phyloP scores from a whole-genome alignment of 1,139 yeast species.

The Hanseniaspora gamundiae region DNA sequence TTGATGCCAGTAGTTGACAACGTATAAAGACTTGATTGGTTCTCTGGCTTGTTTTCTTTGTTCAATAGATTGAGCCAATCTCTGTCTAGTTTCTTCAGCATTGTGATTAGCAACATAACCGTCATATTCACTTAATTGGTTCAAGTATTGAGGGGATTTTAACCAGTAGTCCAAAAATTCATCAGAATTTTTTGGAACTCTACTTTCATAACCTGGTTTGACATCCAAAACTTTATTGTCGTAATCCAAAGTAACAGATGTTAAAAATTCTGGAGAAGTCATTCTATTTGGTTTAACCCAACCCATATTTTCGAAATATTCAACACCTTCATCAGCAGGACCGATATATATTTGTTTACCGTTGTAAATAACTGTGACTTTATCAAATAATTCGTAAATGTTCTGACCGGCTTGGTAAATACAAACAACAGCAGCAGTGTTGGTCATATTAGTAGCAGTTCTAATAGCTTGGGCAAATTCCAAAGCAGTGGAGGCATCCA shows the following conservation, averaged over 20 bases:
- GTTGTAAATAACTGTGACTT: constrained; percentile 46
- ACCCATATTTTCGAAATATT: constrained; percentile 49
- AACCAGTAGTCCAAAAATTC: constrained; percentile 49
- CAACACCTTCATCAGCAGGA: constrained; percentile 39
- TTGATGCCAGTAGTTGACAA: constrained; percentile 36
- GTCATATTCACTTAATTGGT: constrained; percentile 31
- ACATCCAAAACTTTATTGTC: constrained; percentile 23
- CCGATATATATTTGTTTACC: constrained; percentile 55
- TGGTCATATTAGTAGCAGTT: constrained; percentile 44
- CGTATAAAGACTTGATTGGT: constrained; percentile 34
- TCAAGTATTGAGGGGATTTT: constrained; percentile 36
- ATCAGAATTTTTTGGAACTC: constrained; percentile 43
- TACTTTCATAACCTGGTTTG: constrained; percentile 45
- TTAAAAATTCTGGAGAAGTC: constrained; percentile 55
- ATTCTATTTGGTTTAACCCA: constrained; percentile 48
- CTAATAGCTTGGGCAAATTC: constrained; percentile 53
- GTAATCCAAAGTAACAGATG: constrained; percentile 42
- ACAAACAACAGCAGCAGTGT: constrained; percentile 47
- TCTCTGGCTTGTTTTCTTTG: constrained; percentile 36
- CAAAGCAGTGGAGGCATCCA: constrained; percentile 63
- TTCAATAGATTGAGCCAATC: constrained; percentile 28
- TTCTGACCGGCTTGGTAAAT: constrained; percentile 61
- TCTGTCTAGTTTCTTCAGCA: constrained; percentile 31
- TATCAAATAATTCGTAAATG: constrained; percentile 50
- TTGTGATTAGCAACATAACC: constrained; percentile 29